A percentile compares a stretch with the other conserved stretches of the same genome.
phyloP scores from a whole-genome alignment of 78 protist species.

The Andalucia godoyi region DNA sequence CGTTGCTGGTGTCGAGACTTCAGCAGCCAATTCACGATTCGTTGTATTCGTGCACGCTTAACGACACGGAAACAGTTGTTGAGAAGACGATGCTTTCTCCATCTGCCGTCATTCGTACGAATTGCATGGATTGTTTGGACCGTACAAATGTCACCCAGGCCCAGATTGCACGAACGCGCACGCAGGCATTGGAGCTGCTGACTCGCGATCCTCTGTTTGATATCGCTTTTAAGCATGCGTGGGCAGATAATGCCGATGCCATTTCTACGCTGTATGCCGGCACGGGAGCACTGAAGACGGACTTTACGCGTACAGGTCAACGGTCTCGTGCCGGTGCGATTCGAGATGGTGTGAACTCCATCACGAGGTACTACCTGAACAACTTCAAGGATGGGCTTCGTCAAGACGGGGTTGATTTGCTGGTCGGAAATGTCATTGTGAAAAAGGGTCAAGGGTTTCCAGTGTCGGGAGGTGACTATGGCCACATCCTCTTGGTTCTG shows the following conservation, averaged over 20 bases:
- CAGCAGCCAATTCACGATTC: no score
- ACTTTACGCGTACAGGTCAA: slow-evolving; percentile 66
- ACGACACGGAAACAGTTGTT: no score
- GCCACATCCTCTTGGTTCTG: no score
- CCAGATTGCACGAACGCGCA: background rate
- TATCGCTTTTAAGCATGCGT: slow-evolving; percentile 14
- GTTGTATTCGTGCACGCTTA: no score
- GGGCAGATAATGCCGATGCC: slow-evolving; percentile 77
- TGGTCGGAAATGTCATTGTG: background rate
- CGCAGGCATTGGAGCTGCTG: background rate
- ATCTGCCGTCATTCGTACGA: slow-evolving; percentile 60
- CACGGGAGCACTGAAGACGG: slow-evolving; percentile 66
- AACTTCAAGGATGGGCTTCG: slow-evolving; percentile 43
- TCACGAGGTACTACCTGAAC: slow-evolving; percentile 55
- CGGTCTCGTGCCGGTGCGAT: slow-evolving; percentile 38
- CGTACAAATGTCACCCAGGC: slow-evolving; percentile 85
- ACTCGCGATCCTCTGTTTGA: background rate
- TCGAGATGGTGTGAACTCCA: slow-evolving; percentile 53
- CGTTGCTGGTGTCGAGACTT: background rate
- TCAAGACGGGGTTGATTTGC: background rate
- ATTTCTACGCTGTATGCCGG: slow-evolving; percentile 63
- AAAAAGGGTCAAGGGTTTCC: background rate
- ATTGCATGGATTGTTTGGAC: slow-evolving; percentile 90
- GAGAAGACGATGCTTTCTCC: slow-evolving; percentile 6
- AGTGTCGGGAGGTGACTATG: no score